Percentiles rank a stretch among this genome's conserved stretches.
These are phyloP conservation scores for Scorias spongiosa DNA, from an alignment of 2,329 filamentous ascomycete species.

Conservation along the genomic window DNA sequence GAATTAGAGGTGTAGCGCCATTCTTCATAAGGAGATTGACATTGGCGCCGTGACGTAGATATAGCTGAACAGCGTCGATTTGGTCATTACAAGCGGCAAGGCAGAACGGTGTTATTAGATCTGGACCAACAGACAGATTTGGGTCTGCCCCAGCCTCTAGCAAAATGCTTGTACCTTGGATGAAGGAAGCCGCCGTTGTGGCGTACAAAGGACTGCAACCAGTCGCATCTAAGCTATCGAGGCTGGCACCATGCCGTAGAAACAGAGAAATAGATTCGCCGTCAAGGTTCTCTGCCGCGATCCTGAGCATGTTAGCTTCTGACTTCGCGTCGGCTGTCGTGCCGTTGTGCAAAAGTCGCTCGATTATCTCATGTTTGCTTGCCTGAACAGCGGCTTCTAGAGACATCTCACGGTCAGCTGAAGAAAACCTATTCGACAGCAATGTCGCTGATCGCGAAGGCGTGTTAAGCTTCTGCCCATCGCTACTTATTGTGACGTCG, in stretches of 20 bases:
- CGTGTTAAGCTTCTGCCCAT: conserved; percentile 19
- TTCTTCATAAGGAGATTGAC: conserved; percentile 37
- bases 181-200: conserved; percentile 29
- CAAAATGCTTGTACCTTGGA: conserved; percentile 42
- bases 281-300: conserved; percentile 14
- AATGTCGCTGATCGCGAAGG: conserved; percentile 10
- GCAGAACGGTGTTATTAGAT: conserved; percentile 40
- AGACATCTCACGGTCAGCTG: conserved; percentile 22
- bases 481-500: conserved; percentile 33
- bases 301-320: conserved; percentile 9
- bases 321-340: conserved; percentile 6
- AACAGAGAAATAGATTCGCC: conserved; percentile 34
- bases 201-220: conserved; percentile 48
- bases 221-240: conserved; percentile 43
- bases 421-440: conserved; percentile 10
- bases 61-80: conserved; percentile 41
- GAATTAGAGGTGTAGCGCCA: conserved; percentile 46
- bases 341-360: conserved; percentile 16
- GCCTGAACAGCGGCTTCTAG: conserved; percentile 22
- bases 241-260: conserved; percentile 43
- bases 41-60: conserved; percentile 47
- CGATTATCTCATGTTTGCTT: conserved; percentile 13
- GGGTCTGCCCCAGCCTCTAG: conserved; percentile 50
- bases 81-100: conserved; percentile 37
- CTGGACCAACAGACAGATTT: conserved; percentile 35